Conservation (phyloP, 1,139 yeast genomes). For the Taphrina wiesneri region DNA sequence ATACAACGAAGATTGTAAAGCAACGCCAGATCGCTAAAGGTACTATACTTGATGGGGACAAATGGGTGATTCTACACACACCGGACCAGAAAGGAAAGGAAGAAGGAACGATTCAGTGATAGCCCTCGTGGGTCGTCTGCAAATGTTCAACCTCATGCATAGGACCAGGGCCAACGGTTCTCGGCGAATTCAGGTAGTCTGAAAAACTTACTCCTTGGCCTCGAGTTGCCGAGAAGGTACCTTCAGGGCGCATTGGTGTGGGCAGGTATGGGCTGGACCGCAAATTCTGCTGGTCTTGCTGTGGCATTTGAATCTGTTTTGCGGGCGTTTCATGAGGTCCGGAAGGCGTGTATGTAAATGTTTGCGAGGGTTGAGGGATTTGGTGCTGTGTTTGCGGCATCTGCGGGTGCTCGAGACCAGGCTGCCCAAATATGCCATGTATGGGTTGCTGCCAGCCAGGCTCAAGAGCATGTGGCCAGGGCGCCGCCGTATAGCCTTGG, state of each 20-base stretch:
- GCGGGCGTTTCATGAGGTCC: constrained; percentile 8
- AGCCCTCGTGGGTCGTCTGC: neutral
- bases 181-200: constrained; percentile 8
- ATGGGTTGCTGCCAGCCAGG: neutral
- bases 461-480: constrained; percentile 11
- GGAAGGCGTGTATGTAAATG: neutral
- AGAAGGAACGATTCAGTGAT: neutral
- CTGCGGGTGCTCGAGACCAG: neutral
- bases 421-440: neutral
- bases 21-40: neutral
- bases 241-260: constrained; percentile 17
- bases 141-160: constrained; percentile 12
- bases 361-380: neutral
- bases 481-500: neutral
- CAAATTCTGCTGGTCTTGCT: neutral
- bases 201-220: constrained; percentile 7
- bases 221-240: constrained; percentile 7
- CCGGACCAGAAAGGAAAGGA: no score
- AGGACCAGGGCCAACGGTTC: constrained; percentile 14
- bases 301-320: neutral
- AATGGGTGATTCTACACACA: neutral
- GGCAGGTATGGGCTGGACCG: constrained; percentile 29
- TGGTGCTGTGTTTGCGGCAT: neutral
- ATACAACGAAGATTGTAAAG: neutral
- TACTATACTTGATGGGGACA: neutral